Evolutionary conservation across 495 filamentous ascomycete genomes (phyloP).

Genomic region (Penicillium samsonianum): DNA sequence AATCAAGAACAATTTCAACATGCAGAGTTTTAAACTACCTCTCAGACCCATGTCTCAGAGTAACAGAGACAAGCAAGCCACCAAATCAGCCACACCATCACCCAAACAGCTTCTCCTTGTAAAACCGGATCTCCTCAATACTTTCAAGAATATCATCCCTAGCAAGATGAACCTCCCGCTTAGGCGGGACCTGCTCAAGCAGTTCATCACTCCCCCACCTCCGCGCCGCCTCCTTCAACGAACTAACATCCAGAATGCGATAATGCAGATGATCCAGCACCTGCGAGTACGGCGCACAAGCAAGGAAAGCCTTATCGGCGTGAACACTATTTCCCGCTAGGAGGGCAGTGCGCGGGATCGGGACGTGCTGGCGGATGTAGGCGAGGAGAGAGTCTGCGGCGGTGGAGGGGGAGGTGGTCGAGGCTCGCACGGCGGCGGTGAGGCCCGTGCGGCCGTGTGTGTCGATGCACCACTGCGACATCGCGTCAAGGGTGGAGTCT

Average conservation of each 20-base stretch:
- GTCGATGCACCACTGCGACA: constrained; percentile 71
- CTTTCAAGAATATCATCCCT: constrained; percentile 91
- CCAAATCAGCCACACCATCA: constrained; percentile 1
- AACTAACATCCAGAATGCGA: constrained; percentile 88
- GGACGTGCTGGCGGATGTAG: constrained; percentile 74
- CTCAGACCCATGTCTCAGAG: constrained; percentile 2
- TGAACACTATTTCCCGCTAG: constrained; percentile 93
- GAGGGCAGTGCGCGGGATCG: constrained; percentile 61
- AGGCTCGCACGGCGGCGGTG: constrained; percentile 72
- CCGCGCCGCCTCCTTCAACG: constrained; percentile 81
- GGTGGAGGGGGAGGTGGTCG: constrained; percentile 66
- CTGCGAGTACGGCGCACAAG: constrained; percentile 66
- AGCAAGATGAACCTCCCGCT: constrained; percentile 78
- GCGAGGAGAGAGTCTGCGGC: constrained; percentile 73
- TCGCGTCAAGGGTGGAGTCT: constrained; percentile 67
- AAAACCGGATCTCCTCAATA: constrained; percentile 87
- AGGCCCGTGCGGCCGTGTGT: constrained; percentile 73
- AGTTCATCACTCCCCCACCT: constrained; percentile 73
- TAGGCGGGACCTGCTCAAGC: constrained; percentile 61
- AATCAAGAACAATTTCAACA: background rate
- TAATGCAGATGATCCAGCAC: constrained; percentile 80
- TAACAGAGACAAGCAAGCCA: background rate
- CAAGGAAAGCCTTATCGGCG: constrained; percentile 81
- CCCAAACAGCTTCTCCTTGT: constrained; percentile 50
- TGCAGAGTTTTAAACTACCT: background rate